Evolutionary conservation across 208 protist genomes (phyloP), one percentile per base, ranked within the genome.

Genomic region (Sergeia podlipaevii): DNA sequence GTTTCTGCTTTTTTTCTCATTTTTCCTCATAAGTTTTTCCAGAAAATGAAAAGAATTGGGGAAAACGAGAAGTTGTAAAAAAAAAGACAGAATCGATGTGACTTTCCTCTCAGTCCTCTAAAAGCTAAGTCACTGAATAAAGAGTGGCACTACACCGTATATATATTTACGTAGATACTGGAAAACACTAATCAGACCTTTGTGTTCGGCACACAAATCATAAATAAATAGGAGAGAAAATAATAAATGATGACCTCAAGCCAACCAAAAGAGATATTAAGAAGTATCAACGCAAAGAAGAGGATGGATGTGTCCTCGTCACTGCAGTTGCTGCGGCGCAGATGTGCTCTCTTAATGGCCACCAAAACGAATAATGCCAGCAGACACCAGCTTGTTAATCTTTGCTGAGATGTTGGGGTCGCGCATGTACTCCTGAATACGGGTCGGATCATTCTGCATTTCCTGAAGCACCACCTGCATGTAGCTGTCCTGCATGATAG

Each of bases 361-460:
- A 8, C 89, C 91, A 60, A 96, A 82, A 18, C 84, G 89, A 73
- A 98, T 97, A 60, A 98, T 94, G 52, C 97, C 97, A 39, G 94
- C 96, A 2, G 86, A 88, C 48, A 97, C 80, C n/a, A 98, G 89
- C 59, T 98, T 98, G 54, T 98, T 83, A 58, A 98, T 97, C 77
- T 98, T 98, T 5, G 39, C 65, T 3, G 81, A 54, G 55, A 98
- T 87, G 24, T 50, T 60, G 0, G 95, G 95, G 49, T 98, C 92
- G 27, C 86, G 75, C 85, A 98, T 92, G 83, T 97, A 96, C 18
- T 97, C 85, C 67, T 94, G 66, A 44, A 93, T 71, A 44, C 85
- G 84, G 15, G 65, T 82, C 23, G 89, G 89, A 70, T 97, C 83
- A 42, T 91, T 83, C 70, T 89, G 82, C 79, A 95, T 93, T 57